Conservation (phyloP, 192 early-diverging fungal genomes). For the Coemansia brasiliensis region DNA sequence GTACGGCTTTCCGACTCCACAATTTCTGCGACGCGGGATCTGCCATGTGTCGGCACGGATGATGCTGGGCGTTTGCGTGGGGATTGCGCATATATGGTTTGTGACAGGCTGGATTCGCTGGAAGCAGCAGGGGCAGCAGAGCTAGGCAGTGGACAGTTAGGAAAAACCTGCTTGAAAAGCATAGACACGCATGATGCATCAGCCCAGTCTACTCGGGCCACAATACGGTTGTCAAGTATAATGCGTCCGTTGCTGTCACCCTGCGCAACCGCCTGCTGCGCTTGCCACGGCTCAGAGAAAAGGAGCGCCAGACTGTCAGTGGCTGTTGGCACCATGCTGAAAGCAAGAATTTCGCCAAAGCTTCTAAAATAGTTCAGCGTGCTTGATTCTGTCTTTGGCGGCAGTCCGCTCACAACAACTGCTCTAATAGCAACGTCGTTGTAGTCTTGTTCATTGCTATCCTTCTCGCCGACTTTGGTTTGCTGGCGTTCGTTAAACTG, state of each 20-base stretch:
- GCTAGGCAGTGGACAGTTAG: slow-evolving; percentile 22
- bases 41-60: neutral
- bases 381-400: slow-evolving; percentile 29
- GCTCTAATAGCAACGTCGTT: slow-evolving; percentile 38
- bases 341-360: slow-evolving; percentile 40
- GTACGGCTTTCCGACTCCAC: slow-evolving; percentile 8
- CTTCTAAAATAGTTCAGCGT: slow-evolving; percentile 37
- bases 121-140: slow-evolving; percentile 20
- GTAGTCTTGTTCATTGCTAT: slow-evolving; percentile 27
- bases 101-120: slow-evolving; percentile 18
- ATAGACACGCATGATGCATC: slow-evolving; percentile 19
- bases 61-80: slow-evolving; percentile 26
- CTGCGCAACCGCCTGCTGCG: slow-evolving; percentile 37
- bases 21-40: slow-evolving; percentile 10
- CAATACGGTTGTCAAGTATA: slow-evolving; percentile 24
- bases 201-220: slow-evolving; percentile 25
- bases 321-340: slow-evolving; percentile 18
- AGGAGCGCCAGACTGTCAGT: slow-evolving; percentile 35
- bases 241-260: slow-evolving; percentile 28
- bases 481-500: neutral
- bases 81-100: slow-evolving; percentile 43
- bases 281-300: slow-evolving; percentile 53
- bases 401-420: slow-evolving; percentile 32
- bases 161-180: slow-evolving; percentile 41
- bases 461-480: slow-evolving; percentile 1